Evolutionary conservation across 208 protist species (phyloP), one percentile per base, ranked within the genome.

Genomic region (Wallacemonas sp.): DNA sequence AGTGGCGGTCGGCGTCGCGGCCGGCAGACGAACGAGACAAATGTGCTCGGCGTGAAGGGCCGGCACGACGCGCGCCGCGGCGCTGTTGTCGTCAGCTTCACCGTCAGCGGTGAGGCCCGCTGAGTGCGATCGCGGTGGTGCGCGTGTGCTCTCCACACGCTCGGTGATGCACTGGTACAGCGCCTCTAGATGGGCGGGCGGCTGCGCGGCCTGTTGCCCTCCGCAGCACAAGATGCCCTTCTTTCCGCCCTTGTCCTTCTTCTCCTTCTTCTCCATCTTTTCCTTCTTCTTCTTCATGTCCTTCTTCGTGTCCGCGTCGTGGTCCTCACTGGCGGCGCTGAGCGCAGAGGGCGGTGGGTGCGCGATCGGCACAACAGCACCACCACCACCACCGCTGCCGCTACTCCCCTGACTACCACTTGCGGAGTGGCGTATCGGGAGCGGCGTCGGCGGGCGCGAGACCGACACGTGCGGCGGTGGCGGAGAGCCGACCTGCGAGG

Each of bases 21-120:
- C 18, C n/a, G 31, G 16, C 7, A 23, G 52, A 25, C 52, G 52
- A 18, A 20, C 18, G 31, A 59, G 31, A 29, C 31, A 41, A 11
- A 41, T 59, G 52, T 59, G 52, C 52, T 59, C 52, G 16, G 52
- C 52, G 31, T 59, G 52, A 7, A 59, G 52, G 16, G 29, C 22
- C 3, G 52, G 52, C 12, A 41, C 31, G 5, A 14, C 52, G 20
- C 25, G 31, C 26, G 31, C 5, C 36, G 36, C 36, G 14, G 10
- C 36, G 48, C 18, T 59, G 25, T 32, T 23, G 22, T 32, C 48
- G 25, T 32, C 48, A 16, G 8, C 16, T 4, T 18, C 23, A 8
- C 10, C 48, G 0, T 55, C 26, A 25, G 3, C 44, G 44, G 8
- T 18, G 4, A 20, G 3, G 44, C 44, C 25, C 48, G 11, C 5